Conservation (phyloP, 176 grass and related monocot species). For the Echinochloa phyllopogon region DNA sequence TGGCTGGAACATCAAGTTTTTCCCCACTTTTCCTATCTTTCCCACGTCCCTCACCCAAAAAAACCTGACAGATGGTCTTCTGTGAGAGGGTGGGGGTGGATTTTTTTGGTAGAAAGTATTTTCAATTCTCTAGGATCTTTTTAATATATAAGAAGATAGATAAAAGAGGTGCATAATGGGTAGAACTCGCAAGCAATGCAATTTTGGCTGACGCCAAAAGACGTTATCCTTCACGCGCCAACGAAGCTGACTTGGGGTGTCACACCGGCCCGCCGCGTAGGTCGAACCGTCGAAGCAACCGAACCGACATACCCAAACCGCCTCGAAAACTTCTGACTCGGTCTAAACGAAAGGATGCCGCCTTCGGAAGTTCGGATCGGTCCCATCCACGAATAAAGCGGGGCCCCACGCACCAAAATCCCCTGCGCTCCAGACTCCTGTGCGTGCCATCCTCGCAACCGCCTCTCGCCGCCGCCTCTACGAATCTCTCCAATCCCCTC, state of each 20-base stretch:
- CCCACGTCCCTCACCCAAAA: no score
- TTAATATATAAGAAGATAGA: no score
- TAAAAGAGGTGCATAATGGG: no score
- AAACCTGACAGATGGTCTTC: no score
- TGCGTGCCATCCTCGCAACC: not conserved
- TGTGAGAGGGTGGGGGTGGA: no score
- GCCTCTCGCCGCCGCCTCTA: not conserved
- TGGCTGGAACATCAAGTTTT: no score
- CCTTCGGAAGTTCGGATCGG: not conserved
- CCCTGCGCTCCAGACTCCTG: not conserved
- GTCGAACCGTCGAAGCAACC: not conserved
- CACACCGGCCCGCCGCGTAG: not conserved
- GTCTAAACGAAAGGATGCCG: not conserved
- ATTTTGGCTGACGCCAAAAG: no score
- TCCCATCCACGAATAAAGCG: constrained; percentile 1
- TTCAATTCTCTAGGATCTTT: no score
- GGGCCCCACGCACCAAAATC: not conserved
- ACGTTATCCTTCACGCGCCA: not conserved
- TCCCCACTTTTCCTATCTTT: no score
- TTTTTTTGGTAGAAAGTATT: no score
- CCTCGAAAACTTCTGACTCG: not conserved
- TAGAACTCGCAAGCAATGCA: no score
- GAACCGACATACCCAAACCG: constrained; percentile 19
- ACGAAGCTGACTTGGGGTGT: not conserved
- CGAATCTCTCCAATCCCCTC: not conserved